Evolutionary conservation across 2,329 filamentous ascomycete species (phyloP), one percentile per base, ranked within the genome.

Genomic region (Aspergillus alliaceus): DNA sequence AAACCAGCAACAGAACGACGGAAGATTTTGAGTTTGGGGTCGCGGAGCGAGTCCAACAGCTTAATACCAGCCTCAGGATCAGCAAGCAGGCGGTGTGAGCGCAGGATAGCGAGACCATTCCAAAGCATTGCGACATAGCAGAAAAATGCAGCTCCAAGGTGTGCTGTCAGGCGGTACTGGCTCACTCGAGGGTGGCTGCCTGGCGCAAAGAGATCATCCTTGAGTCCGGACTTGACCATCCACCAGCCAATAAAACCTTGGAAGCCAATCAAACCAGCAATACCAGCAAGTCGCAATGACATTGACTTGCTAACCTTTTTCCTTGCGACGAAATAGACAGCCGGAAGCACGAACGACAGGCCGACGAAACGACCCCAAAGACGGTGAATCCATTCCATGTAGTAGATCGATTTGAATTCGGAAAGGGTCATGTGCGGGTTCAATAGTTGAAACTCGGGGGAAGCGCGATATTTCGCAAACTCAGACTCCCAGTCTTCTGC

Each of bases 371-470:
- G 88, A 46, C 95, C 95, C 93, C 95, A 98, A 54, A 97, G 83
- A 29, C 95, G 86, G 76, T 99, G 95, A 42, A 88, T 87, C 95
- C 95, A 99, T 81, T 99, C 95, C 95, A 98, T 98, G 75, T 90
- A 99, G 83, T 98, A 99, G 65, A 99, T 99, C 73, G 95, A 89
- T 77, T 98, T 97, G 80, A 98, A 99, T 73, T 99, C 95, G 57
- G 87, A 84, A 56, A 99, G 82, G 31, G 85, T 89, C 95, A 99
- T 99, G 73, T 91, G 86, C 31, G 93, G 89, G 78, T 99, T 99
- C 66, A 99, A 83, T 60, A 92, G 84, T 70, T 90, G 86, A 79
- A 93, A 99, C 76, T 99, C 95, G 60, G 95, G 95, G 20, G 92
- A 96, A 42, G 89, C 86, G 64, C 89, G 88, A 81, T 99, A 99